Evolutionary conservation across 768 basidiomycete genomes (phyloP).

Genomic region (Boletus pseudopeckii): DNA sequence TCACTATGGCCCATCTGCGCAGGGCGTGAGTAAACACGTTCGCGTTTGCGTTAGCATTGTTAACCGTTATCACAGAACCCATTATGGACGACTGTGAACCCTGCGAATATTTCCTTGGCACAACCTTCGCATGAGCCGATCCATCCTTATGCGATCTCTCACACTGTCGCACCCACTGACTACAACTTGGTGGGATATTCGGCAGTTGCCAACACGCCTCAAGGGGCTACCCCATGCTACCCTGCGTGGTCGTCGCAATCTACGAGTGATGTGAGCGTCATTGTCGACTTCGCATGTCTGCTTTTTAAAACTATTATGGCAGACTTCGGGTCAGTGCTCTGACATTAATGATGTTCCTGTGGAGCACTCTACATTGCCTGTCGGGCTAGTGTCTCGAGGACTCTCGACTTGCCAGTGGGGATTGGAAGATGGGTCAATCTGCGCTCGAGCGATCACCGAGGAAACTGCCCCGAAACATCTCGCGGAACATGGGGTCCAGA

Average conservation of each 20-base stretch:
- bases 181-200: not conserved
- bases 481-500: slow-evolving; percentile 4
- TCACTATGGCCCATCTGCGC: not conserved
- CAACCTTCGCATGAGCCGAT: not conserved
- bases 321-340: not conserved
- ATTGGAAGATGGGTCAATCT: not conserved
- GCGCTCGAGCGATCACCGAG: not conserved
- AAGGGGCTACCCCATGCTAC: not conserved
- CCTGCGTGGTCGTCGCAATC: not conserved
- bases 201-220: not conserved
- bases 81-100: not conserved
- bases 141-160: not conserved
- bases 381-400: not conserved
- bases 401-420: slow-evolving; percentile 4
- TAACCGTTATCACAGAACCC: not conserved
- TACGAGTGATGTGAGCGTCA: slow-evolving; percentile 4
- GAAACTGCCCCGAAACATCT: slow-evolving; percentile 7
- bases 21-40: slow-evolving; percentile 7
- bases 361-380: not conserved
- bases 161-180: no score
- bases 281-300: not conserved
- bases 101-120: not conserved
- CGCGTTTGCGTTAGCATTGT: not conserved
- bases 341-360: no score
- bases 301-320: not conserved